A percentile compares a stretch with the other conserved stretches of the same genome.
These are phyloP conservation scores for Solanum sitiens DNA, from an alignment of 257 asterid species.

Conservation along the genomic window DNA sequence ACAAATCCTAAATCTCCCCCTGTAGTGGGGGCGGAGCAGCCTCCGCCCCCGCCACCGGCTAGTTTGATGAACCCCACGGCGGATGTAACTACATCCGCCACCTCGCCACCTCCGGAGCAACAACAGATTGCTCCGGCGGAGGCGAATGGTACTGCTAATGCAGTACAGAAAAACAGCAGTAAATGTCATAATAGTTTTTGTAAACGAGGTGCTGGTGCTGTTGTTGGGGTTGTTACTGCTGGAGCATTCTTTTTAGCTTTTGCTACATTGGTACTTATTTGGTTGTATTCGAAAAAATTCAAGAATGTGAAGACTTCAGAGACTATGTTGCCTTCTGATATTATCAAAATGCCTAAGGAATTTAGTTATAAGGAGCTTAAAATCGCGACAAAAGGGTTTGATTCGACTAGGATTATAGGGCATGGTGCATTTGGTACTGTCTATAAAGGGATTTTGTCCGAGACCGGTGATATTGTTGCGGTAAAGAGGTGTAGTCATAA, in stretches of 20 bases:
- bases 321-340: constrained; percentile 29
- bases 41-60: constrained; percentile 33
- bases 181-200: constrained; percentile 48
- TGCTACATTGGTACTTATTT: constrained; percentile 27
- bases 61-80: constrained; percentile 46
- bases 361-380: constrained; percentile 1
- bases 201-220: constrained; percentile 52
- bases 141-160: constrained; percentile 1
- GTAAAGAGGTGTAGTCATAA: constrained; percentile 1
- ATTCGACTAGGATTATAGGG: neutral
- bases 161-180: constrained; percentile 9
- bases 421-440: constrained; percentile 9
- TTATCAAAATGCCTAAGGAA: constrained; percentile 32
- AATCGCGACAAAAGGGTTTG: neutral
- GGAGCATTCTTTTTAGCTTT: constrained; percentile 56
- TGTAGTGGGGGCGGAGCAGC: constrained; percentile 1
- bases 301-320: constrained; percentile 26
- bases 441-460: neutral
- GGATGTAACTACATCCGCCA: neutral
- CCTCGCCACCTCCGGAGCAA: constrained; percentile 25
- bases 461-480: neutral
- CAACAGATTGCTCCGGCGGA: constrained; percentile 10
- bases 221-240: constrained; percentile 73
- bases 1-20: constrained; percentile 21
- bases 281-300: constrained; percentile 46